Conservation (phyloP, 139 green algal species). For the Coelastrella sp. region DNA sequence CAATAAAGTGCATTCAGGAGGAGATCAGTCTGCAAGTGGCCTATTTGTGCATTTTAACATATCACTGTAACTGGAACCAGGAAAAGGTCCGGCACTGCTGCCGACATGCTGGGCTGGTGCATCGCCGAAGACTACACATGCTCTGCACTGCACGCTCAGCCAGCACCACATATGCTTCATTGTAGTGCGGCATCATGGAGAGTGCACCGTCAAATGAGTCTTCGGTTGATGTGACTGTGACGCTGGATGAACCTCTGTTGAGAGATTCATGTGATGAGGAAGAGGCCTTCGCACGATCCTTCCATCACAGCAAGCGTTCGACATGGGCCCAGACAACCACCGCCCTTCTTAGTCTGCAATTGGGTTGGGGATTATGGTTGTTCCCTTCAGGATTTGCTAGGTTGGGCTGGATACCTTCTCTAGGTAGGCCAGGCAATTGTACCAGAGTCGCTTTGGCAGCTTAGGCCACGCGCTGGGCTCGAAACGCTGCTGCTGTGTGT, state of each 20-base stretch:
- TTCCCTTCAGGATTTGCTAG: conserved; percentile 51
- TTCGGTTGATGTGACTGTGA: neutral
- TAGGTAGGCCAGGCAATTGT: neutral
- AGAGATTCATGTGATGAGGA: neutral
- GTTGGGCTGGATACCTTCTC: conserved; percentile 22
- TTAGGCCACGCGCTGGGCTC: neutral
- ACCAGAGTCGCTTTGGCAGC: neutral
- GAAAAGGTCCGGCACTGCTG: no score
- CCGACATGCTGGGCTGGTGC: no score
- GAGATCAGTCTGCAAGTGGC: no score
- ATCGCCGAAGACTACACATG: no score
- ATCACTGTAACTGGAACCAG: no score
- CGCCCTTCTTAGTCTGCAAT: conserved; percentile 48
- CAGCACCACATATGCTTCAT: neutral
- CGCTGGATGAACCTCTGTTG: neutral
- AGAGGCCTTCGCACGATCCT: neutral
- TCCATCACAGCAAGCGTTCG: neutral
- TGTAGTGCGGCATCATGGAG: neutral
- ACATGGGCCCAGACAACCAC: conserved; percentile 42
- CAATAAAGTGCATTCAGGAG: no score
- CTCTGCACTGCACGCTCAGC: no score
- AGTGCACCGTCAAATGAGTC: neutral
- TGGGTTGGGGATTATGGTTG: conserved; percentile 59
- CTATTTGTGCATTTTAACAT: no score
- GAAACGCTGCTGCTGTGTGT: neutral